phyloP scores from a whole-genome alignment of 1,139 yeast species.

The Sugiyamaella xylanicola region DNA sequence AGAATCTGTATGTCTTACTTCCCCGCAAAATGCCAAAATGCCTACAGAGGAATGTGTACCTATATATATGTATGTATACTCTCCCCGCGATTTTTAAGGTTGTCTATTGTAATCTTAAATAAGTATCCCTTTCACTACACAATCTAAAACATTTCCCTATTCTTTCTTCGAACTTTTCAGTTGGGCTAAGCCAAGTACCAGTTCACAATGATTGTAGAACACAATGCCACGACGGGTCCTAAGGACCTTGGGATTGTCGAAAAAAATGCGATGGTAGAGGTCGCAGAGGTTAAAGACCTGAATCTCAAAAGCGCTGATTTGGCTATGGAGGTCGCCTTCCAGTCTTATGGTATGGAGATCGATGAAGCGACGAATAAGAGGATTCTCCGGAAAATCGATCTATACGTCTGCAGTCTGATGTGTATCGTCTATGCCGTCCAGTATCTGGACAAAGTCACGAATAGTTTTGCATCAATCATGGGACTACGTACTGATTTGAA shows the following conservation, averaged over 20 bases:
- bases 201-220: background rate
- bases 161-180: no score
- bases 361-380: conserved; percentile 40
- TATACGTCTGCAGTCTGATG: conserved; percentile 56
- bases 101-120: no score
- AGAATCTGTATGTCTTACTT: background rate
- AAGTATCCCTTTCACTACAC: no score
- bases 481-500: conserved; percentile 50
- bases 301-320: conserved; percentile 23
- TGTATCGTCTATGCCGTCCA: conserved; percentile 59
- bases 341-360: conserved; percentile 29
- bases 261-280: conserved; percentile 4
- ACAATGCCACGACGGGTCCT: background rate
- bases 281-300: conserved; percentile 7
- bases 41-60: no score
- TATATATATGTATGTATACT: no score
- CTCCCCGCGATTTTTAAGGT: no score
- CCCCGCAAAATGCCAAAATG: no score
- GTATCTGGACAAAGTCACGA: conserved; percentile 66
- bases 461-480: conserved; percentile 60
- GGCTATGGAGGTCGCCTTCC: conserved; percentile 28
- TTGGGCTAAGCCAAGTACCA: no score
- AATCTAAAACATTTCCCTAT: no score
- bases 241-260: conserved; percentile 1
- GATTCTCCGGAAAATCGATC: conserved; percentile 56